Evolutionary conservation across 306 rosid species (phyloP).

Genomic region (Sesbania bispinosa): DNA sequence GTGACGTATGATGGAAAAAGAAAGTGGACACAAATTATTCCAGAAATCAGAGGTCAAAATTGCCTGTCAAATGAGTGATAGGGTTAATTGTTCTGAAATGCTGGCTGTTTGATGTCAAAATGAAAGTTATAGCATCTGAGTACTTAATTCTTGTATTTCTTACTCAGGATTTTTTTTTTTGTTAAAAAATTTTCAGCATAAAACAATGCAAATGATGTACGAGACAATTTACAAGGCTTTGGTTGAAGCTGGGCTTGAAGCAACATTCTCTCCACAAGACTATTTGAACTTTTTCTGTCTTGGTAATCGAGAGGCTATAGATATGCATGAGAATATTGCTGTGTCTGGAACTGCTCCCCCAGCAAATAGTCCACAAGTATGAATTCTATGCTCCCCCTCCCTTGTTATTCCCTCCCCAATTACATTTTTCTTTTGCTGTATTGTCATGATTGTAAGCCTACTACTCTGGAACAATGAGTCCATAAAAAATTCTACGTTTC

Average conservation of each 20-base stretch:
- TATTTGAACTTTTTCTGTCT: conserved; percentile 95
- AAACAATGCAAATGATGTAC: conserved; percentile 99
- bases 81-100: background rate
- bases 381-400: background rate
- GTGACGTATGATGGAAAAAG: background rate
- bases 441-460: background rate
- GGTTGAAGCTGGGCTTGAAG: conserved; percentile 83
- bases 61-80: background rate
- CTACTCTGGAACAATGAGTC: background rate
- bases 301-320: conserved; percentile 79
- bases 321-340: conserved; percentile 34
- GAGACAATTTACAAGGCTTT: conserved; percentile 84
- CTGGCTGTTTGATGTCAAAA: background rate
- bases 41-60: background rate
- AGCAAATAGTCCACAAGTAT: conserved; percentile 80
- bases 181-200: conserved; percentile 46
- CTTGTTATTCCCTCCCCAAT: background rate
- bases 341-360: conserved; percentile 54
- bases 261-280: conserved; percentile 77
- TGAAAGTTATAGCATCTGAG: background rate
- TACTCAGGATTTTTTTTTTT: background rate
- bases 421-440: background rate
- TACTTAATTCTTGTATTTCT: conserved; percentile 10
- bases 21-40: background rate
- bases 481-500: background rate